Evolutionary conservation across 106 monocot genomes (phyloP).

Genomic region (Allium sativum): DNA sequence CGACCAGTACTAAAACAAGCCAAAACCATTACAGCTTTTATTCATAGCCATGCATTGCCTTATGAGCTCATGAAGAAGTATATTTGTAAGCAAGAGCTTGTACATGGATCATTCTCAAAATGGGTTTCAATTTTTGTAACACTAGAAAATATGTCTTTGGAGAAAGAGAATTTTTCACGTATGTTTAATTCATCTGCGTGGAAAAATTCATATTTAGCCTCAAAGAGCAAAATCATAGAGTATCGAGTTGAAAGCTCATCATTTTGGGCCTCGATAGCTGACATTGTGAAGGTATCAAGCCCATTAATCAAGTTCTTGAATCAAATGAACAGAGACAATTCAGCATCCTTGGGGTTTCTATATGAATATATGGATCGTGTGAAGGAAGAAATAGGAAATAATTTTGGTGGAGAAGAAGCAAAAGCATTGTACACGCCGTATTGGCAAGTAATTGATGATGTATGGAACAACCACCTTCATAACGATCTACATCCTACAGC

Average conservation of each 20-base stretch:
- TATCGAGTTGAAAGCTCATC: slow-evolving; percentile 28
- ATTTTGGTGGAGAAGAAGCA: slow-evolving; percentile 35
- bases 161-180: slow-evolving; percentile 42
- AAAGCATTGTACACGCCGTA: slow-evolving; percentile 17
- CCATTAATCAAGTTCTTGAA: slow-evolving; percentile 45
- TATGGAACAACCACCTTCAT: slow-evolving; percentile 74
- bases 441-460: slow-evolving; percentile 57
- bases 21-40: slow-evolving; percentile 45
- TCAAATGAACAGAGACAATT: slow-evolving; percentile 25
- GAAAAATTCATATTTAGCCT: slow-evolving; percentile 35
- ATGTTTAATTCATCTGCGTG: slow-evolving; percentile 50
- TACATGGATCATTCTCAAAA: slow-evolving; percentile 31
- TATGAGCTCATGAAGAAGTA: slow-evolving; percentile 36
- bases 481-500: slow-evolving; percentile 63
- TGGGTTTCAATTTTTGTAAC: slow-evolving; percentile 43
- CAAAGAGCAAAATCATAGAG: slow-evolving; percentile 23
- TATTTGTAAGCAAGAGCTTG: slow-evolving; percentile 31
- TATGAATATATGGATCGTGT: slow-evolving; percentile 79
- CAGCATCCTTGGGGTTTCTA: slow-evolving; percentile 48
- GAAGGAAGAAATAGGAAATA: slow-evolving; percentile 47
- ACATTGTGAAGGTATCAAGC: slow-evolving; percentile 40
- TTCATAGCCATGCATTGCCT: slow-evolving; percentile 45
- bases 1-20: slow-evolving; percentile 29
- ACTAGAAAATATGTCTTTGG: slow-evolving; percentile 33
- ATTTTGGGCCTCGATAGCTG: slow-evolving; percentile 58